Conservation (phyloP, 768 basidiomycete species). For the Dacryopinax primogenitus region DNA sequence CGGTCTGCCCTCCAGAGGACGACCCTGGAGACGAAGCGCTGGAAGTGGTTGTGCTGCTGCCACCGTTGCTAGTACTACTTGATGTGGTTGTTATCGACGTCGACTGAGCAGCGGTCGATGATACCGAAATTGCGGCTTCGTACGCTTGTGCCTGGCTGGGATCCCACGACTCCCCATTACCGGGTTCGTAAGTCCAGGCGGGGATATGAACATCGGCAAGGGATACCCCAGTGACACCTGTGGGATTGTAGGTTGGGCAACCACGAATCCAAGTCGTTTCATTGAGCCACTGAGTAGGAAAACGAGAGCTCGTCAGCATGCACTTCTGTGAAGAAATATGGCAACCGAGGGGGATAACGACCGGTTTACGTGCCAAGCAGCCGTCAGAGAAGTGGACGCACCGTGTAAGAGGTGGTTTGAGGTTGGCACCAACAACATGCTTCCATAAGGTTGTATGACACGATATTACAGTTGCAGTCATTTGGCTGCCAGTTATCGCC, state of each 20-base stretch:
- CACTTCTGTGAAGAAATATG: too few relatives aligned
- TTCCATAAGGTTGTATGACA: constrained; percentile 12
- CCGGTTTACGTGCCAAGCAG: neutral
- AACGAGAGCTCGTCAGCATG: too few relatives aligned
- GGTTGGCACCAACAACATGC: constrained; percentile 13
- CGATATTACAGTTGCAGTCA: constrained; percentile 12
- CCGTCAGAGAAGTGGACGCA: neutral
- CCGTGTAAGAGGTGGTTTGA: neutral
- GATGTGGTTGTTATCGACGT: neutral
- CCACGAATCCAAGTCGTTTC: constrained; percentile 6
- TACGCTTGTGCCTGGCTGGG: neutral
- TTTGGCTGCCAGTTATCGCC: too few relatives aligned
- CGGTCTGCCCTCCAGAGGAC: neutral
- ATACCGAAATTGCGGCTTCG: neutral
- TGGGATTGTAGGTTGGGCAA: constrained; percentile 8
- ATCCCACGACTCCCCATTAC: neutral
- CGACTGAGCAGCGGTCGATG: neutral
- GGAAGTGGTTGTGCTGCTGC: neutral
- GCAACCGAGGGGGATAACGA: too few relatives aligned
- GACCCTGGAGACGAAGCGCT: neutral
- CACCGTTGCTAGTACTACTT: neutral
- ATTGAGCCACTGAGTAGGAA: neutral
- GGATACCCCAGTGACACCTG: neutral
- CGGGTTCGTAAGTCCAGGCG: neutral
- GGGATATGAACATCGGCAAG: neutral